Conservation (phyloP, 352 stramenopile species). For the Globisporangium spinosum region DNA sequence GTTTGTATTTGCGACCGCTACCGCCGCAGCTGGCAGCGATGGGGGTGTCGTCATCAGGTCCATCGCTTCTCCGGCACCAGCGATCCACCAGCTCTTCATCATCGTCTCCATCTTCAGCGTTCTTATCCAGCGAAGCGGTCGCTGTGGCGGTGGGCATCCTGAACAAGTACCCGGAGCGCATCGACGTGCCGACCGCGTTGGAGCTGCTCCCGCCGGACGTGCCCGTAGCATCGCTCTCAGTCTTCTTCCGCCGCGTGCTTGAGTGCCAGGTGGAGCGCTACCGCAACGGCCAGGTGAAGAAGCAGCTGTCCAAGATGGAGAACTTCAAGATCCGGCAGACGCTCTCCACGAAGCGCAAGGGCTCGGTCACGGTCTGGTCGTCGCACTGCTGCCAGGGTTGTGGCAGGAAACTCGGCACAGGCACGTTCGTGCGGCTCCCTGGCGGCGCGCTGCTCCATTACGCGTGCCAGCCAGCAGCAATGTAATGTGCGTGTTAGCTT, state of each 20-base stretch:
- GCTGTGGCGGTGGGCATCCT: constrained; percentile 65
- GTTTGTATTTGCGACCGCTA: constrained; percentile 61
- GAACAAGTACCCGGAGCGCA: constrained; percentile 81
- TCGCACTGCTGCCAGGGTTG: constrained; percentile 72
- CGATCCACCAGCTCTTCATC: constrained; percentile 16
- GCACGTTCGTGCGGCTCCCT: constrained; percentile 69
- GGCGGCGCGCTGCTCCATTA: constrained; percentile 66
- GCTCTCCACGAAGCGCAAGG: constrained; percentile 62
- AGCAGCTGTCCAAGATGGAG: constrained; percentile 85
- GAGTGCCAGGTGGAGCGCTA: constrained; percentile 71
- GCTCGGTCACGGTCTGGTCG: constrained; percentile 69
- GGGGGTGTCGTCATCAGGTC: constrained; percentile 13
- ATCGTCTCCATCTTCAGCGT: neutral
- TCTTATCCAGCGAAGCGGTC: constrained; percentile 54
- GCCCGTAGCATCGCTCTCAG: constrained; percentile 38
- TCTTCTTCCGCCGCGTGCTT: constrained; percentile 70
- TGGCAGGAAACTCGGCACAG: constrained; percentile 60
- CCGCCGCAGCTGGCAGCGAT: constrained; percentile 16
- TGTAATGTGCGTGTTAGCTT: neutral
- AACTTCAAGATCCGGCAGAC: constrained; percentile 77
- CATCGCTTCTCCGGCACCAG: constrained; percentile 28
- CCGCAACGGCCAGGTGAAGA: constrained; percentile 82
- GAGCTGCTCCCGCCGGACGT: constrained; percentile 67
- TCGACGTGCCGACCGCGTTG: constrained; percentile 73
- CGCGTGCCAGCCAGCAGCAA: constrained; percentile 49